phyloP scores from a whole-genome alignment of 2,329 filamentous ascomycete species.

The Colletotrichum sp. region DNA sequence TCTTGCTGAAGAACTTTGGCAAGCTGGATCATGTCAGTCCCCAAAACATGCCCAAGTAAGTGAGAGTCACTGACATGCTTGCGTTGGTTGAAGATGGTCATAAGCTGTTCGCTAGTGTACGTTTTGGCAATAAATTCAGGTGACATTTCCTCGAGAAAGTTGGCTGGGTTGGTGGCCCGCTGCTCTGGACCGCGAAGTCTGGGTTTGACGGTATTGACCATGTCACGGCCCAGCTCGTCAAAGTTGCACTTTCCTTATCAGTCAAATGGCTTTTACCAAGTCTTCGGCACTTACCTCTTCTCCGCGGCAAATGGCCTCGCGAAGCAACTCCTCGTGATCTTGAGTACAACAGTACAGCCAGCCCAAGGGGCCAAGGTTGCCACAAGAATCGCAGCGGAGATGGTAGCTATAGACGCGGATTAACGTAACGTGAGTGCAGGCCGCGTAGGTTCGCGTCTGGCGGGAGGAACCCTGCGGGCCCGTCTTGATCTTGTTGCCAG shows the following conservation, averaged over 20 bases:
- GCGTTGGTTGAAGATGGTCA: conserved; percentile 53
- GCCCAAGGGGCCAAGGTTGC: conserved; percentile 59
- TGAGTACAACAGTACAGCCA: conserved; percentile 79
- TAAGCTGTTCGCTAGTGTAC: conserved; percentile 55
- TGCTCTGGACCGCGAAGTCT: conserved; percentile 45
- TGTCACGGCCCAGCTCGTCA: conserved; percentile 36
- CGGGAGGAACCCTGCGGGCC: neutral
- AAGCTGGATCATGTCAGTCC: neutral
- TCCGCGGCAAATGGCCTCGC: conserved; percentile 37
- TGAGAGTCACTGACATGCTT: conserved; percentile 43
- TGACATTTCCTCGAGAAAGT: conserved; percentile 49
- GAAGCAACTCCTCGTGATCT: conserved; percentile 53
- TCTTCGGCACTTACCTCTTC: conserved; percentile 24
- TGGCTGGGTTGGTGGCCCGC: conserved; percentile 44
- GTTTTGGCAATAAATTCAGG: conserved; percentile 39
- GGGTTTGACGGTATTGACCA: conserved; percentile 36
- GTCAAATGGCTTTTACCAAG: conserved; percentile 14
- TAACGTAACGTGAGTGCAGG: conserved; percentile 73
- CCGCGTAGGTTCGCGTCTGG: neutral
- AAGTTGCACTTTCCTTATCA: conserved; percentile 33
- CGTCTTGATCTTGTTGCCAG: conserved; percentile 3
- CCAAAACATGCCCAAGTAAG: neutral
- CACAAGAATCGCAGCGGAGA: conserved; percentile 64
- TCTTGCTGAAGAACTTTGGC: conserved; percentile 9
- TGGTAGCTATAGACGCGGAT: conserved; percentile 64